phyloP scores from a whole-genome alignment of 2,329 filamentous ascomycete genomes.

The Aspergillaceae sp. region DNA sequence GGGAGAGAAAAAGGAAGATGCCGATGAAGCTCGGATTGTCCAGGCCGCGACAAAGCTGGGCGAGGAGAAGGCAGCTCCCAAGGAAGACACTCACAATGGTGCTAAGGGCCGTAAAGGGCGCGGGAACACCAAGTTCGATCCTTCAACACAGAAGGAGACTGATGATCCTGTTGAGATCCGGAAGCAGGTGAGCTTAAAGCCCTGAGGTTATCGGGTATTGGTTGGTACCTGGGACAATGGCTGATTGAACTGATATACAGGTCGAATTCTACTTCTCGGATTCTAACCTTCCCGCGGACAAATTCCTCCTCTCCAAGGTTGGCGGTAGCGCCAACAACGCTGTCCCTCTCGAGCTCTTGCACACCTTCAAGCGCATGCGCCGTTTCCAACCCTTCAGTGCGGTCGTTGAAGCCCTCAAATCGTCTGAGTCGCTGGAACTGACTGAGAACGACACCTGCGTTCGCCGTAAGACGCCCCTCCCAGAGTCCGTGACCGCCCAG shows the following conservation, averaged over 20 bases:
- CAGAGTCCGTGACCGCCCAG: slow-evolving; percentile 46
- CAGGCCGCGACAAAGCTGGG: slow-evolving; percentile 30
- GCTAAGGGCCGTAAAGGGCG: slow-evolving; percentile 21
- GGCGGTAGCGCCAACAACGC: slow-evolving; percentile 66
- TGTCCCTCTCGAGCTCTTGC: slow-evolving; percentile 67
- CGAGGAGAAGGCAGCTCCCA: slow-evolving; percentile 14
- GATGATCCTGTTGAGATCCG: slow-evolving; percentile 74
- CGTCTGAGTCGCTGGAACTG: slow-evolving; percentile 64
- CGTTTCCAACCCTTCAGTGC: slow-evolving; percentile 82
- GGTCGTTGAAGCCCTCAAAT: slow-evolving; percentile 72
- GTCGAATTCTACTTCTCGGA: slow-evolving; percentile 96
- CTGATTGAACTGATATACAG: slow-evolving; percentile 19
- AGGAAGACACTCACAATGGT: slow-evolving; percentile 17
- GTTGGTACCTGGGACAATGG: not conserved
- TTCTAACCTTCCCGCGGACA: slow-evolving; percentile 79
- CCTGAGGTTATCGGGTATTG: not conserved
- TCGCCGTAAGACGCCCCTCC: slow-evolving; percentile 65
- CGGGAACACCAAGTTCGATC: slow-evolving; percentile 63
- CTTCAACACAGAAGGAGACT: slow-evolving; percentile 58
- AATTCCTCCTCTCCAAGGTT: slow-evolving; percentile 72
- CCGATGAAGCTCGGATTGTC: slow-evolving; percentile 31
- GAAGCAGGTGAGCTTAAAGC: slow-evolving; percentile 55
- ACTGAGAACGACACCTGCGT: slow-evolving; percentile 63
- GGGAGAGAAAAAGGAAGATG: slow-evolving; percentile 22
- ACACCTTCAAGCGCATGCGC: slow-evolving; percentile 91